Evolutionary conservation across 73 alveolate genomes (phyloP).

Genomic region (Symbiodinium pilosum): DNA sequence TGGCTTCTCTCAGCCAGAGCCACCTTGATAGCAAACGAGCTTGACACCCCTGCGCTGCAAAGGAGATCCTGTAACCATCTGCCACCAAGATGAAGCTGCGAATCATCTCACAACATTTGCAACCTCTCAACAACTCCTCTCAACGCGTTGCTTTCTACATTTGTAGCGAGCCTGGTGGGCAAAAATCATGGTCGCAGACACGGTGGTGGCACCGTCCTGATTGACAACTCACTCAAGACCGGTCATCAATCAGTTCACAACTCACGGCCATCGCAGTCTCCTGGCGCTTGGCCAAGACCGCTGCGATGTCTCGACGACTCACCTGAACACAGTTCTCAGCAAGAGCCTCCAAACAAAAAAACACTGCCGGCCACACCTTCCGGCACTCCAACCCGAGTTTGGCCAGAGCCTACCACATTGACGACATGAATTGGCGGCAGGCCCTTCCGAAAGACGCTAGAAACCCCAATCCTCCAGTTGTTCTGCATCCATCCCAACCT

Average conservation of each 20-base stretch:
- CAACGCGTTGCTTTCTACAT: too few species aligned
- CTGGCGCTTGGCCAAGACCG: constrained; percentile 40
- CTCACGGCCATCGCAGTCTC: background rate
- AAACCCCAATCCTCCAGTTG: constrained; percentile 29
- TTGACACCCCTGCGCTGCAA: too few species aligned
- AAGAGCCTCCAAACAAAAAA: background rate
- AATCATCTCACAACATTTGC: too few species aligned
- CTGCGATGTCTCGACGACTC: constrained; percentile 82
- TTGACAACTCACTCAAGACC: constrained; percentile 49
- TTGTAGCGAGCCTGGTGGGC: constrained; percentile 97
- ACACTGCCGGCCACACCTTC: constrained; percentile 30
- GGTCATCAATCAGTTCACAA: too few species aligned
- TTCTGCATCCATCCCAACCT: constrained; percentile 58
- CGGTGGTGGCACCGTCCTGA: constrained; percentile 99
- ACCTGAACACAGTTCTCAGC: constrained; percentile 7
- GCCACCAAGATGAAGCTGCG: too few species aligned
- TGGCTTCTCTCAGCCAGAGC: too few species aligned
- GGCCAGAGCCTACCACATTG: constrained; percentile 66
- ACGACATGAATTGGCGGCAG: too few species aligned
- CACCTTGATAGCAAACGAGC: too few species aligned
- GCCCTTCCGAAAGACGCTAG: background rate
- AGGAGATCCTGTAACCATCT: too few species aligned
- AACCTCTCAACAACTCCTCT: too few species aligned
- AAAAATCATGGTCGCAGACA: constrained; percentile 99
- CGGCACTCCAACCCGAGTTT: constrained; percentile 52